Evolutionary conservation across 75 land plant genomes (phyloP).

Genomic region (Cryptomeria japonica): DNA sequence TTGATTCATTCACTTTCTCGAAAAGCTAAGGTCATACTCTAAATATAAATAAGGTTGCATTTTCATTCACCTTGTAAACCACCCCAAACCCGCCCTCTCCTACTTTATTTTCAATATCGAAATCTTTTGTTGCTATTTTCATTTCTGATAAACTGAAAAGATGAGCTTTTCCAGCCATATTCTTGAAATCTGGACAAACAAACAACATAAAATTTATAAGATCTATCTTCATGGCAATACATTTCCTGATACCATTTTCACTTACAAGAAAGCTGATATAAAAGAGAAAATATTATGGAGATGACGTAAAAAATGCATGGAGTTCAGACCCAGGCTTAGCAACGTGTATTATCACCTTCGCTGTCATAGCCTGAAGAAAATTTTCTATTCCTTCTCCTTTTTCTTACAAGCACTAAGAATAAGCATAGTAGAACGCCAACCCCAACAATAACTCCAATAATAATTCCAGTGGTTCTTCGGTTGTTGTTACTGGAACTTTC

Average conservation of each 20-base stretch:
- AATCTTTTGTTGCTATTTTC: conserved; percentile 4
- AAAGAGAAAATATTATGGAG: neutral
- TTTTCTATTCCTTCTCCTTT: neutral
- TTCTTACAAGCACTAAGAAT: neutral
- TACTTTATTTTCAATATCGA: conserved; percentile 16
- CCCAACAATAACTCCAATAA: neutral
- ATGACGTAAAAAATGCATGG: neutral
- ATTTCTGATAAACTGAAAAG: conserved; percentile 6
- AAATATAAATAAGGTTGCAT: neutral
- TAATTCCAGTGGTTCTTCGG: neutral
- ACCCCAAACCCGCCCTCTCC: conserved; percentile 33
- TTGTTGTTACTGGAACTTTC: neutral
- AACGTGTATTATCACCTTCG: conserved; percentile 1
- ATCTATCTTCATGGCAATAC: neutral
- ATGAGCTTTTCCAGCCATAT: conserved; percentile 2
- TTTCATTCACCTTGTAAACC: conserved; percentile 25
- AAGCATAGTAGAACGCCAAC: neutral
- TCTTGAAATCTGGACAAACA: neutral
- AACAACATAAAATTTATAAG: neutral
- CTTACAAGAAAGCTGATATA: neutral
- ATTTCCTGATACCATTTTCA: neutral
- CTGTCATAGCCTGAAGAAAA: neutral
- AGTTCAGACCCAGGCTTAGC: neutral
- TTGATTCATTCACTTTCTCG: neutral
- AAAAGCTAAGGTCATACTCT: neutral